Evolutionary conservation across 306 rosid genomes (phyloP), one percentile per base, ranked within the genome.

Genomic region (Fagus sylvatica): DNA sequence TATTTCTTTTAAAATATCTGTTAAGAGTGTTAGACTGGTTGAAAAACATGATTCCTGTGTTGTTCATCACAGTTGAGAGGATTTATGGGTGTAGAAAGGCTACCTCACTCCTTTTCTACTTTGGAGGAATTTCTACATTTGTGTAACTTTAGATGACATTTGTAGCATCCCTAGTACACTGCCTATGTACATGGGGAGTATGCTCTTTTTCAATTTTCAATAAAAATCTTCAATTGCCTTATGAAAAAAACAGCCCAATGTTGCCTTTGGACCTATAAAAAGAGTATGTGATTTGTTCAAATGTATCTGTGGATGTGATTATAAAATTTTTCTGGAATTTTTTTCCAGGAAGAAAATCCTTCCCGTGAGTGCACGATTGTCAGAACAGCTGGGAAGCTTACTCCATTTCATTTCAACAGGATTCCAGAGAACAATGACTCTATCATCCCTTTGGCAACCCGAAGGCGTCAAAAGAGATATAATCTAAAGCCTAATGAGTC

Each of bases 311-410:
- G 30, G 67, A 69, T 67, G 16, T 43, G 48, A 54, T 76, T 33
- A 5, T 54, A 60, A 19, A 73, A 73, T n/a, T n/a, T n/a, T n/a
- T n/a, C n/a, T n/a, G n/a, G n/a, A n/a, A n/a, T n/a, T n/a, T n/a
- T n/a, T 78, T 67, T 81, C 30, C 92, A 94, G 97, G 89, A 87
- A 84, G 98, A 94, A 83, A 94, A 94, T 74, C 97, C 97, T 78
- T 92, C 98, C 75, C 92, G 97, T 62, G 97, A 90, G 79, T 87
- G 92, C 84, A 92, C 98, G 13, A 89, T 94, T 78, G 93, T 94
- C 80, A 90, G 97, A 86, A 94, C 98, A 64, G 97, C 98, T 1
- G 95, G 92, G 75, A 94, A 94, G 89, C 97, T 94, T 62, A 89
- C 88, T 75, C 98, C 98, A 22, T 94, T 94, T 75, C 93, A 88